Conservation (phyloP, 768 basidiomycete genomes). For the Calocybe indica region DNA sequence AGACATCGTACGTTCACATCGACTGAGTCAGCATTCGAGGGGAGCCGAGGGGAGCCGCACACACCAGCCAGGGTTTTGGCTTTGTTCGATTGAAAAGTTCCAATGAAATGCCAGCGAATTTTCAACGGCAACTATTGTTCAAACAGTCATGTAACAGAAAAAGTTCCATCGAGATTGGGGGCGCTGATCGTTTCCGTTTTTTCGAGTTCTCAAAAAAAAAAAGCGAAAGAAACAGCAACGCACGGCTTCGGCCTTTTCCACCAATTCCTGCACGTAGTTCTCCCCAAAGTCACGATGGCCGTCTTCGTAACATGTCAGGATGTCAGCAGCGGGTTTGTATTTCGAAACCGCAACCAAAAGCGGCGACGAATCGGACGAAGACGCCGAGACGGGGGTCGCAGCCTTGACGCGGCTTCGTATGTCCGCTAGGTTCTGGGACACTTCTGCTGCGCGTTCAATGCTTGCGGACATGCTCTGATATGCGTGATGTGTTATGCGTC, state of each 20-base stretch:
- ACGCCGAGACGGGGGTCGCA: slow-evolving; percentile 20
- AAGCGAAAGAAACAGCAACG: slow-evolving; percentile 6
- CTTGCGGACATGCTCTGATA: slow-evolving; percentile 19
- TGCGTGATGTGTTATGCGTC: neutral
- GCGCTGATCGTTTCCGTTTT: neutral
- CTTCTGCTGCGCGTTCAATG: slow-evolving; percentile 43
- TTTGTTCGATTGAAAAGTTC: slow-evolving; percentile 90
- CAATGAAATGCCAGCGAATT: slow-evolving; percentile 97
- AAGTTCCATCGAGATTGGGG: neutral
- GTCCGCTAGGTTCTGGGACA: slow-evolving; percentile 47
- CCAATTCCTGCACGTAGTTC: slow-evolving; percentile 93
- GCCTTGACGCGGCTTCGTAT: slow-evolving; percentile 42
- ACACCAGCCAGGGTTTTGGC: slow-evolving; percentile 82
- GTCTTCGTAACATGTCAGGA: slow-evolving; percentile 72
- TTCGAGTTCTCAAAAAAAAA: neutral
- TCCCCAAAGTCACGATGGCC: slow-evolving; percentile 94
- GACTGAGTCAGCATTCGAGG: neutral
- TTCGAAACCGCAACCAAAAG: slow-evolving; percentile 88
- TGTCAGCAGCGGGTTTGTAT: slow-evolving; percentile 84
- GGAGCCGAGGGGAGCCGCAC: slow-evolving; percentile 1
- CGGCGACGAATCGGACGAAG: slow-evolving; percentile 16
- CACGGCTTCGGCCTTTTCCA: slow-evolving; percentile 76
- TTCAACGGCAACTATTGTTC: slow-evolving; percentile 67
- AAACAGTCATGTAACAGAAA: slow-evolving; percentile 3
- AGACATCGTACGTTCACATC: neutral